These are phyloP conservation scores for Colletotrichum sp. DNA, from an alignment of 2,329 filamentous ascomycete species.

Conservation along the genomic window DNA sequence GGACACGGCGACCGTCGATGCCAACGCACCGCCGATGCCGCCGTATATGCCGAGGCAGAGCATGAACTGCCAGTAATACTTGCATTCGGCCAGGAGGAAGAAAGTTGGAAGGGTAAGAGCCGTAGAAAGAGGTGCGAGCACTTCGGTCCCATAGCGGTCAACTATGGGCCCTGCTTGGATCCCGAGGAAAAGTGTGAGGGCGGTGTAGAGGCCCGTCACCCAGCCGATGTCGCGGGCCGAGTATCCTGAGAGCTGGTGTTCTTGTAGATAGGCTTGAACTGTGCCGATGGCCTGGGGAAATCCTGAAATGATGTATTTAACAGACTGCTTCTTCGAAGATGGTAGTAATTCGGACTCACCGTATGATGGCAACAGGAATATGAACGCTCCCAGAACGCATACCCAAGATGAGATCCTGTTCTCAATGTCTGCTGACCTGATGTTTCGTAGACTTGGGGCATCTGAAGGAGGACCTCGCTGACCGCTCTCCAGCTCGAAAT, in stretches of 20 bases:
- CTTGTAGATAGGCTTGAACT: slow-evolving; percentile 49
- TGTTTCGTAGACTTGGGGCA: neutral
- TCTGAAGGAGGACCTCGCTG: neutral
- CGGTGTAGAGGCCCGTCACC: slow-evolving; percentile 52
- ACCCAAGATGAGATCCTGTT: neutral
- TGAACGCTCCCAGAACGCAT: neutral
- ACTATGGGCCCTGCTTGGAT: slow-evolving; percentile 54
- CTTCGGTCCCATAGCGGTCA: slow-evolving; percentile 48
- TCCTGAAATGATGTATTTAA: slow-evolving; percentile 28
- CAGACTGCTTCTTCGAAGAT: neutral
- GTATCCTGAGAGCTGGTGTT: slow-evolving; percentile 46
- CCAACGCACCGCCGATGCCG: slow-evolving; percentile 44
- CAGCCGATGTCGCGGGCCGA: slow-evolving; percentile 51
- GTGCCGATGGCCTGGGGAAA: slow-evolving; percentile 52
- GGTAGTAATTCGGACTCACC: neutral
- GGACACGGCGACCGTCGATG: slow-evolving; percentile 37
- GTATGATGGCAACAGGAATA: neutral
- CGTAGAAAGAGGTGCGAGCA: slow-evolving; percentile 41
- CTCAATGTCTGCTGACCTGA: neutral
- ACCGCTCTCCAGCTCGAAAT: neutral
- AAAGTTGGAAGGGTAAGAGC: slow-evolving; percentile 41
- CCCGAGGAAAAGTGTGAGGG: slow-evolving; percentile 46
- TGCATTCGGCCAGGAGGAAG: slow-evolving; percentile 50
- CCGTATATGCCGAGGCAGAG: slow-evolving; percentile 46
- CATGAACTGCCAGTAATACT: slow-evolving; percentile 52